Percentiles rank a stretch among this genome's conserved stretches.
phyloP scores from a whole-genome alignment of 2,329 filamentous ascomycete genomes.

The Dactylellina leptospora region DNA sequence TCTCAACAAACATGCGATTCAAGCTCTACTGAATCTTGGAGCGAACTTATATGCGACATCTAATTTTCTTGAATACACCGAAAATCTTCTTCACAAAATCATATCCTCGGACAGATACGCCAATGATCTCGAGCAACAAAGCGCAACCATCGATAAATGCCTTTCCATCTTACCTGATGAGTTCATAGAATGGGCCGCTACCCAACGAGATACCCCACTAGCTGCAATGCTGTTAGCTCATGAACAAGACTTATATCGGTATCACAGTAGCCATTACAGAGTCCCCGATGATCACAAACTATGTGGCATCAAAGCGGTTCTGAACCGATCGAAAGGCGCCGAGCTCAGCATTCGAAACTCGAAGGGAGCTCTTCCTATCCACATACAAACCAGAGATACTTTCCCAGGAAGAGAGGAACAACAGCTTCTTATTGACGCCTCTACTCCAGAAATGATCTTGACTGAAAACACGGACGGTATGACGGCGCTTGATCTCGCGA shows the following conservation, averaged over 20 bases:
- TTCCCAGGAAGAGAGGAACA: slow-evolving; percentile 58
- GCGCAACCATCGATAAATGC: not conserved
- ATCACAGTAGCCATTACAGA: too few relatives aligned
- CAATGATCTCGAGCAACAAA: not conserved
- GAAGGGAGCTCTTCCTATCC: not conserved
- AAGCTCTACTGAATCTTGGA: slow-evolving; percentile 70
- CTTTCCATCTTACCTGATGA: slow-evolving; percentile 6
- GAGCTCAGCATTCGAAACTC: slow-evolving; percentile 60
- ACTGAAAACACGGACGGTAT: slow-evolving; percentile 29
- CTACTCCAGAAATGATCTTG: slow-evolving; percentile 56
- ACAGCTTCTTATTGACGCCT: slow-evolving; percentile 53
- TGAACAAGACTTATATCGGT: not conserved
- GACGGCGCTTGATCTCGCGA: not conserved
- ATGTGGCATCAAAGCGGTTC: slow-evolving; percentile 62
- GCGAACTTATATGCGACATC: slow-evolving; percentile 72
- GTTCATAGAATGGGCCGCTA: slow-evolving; percentile 7
- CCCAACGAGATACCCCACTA: slow-evolving; percentile 36
- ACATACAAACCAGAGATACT: slow-evolving; percentile 62
- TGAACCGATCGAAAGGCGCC: slow-evolving; percentile 67
- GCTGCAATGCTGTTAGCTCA: slow-evolving; percentile 36
- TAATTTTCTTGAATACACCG: slow-evolving; percentile 71
- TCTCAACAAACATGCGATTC: slow-evolving; percentile 67
- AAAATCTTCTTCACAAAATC: slow-evolving; percentile 61
- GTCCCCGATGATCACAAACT: not conserved
- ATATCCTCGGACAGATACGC: not conserved